phyloP scores from a whole-genome alignment of 31 red algal species.

The Pterothamnion heteromorphum region DNA sequence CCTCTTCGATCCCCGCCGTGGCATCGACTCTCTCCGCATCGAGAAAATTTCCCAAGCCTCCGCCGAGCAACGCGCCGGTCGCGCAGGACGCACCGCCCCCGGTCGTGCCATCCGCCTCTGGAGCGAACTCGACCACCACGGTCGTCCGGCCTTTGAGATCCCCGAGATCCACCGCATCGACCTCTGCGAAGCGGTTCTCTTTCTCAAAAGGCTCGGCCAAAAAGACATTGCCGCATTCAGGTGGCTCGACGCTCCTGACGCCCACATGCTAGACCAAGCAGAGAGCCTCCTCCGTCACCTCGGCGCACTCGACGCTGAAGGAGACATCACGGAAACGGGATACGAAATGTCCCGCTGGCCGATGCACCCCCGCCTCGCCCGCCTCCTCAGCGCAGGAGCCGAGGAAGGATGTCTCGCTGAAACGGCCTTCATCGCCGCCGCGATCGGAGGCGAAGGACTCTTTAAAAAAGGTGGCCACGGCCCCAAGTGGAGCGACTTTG shows the following conservation, averaged over 20 bases:
- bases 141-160: no score
- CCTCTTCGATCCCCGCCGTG: slow-evolving; percentile 81
- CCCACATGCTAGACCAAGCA: slow-evolving; percentile 71
- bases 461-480: not conserved
- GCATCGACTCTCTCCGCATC: slow-evolving; percentile 92
- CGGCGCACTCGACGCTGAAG: slow-evolving; percentile 85
- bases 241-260: slow-evolving; percentile 90
- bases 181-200: slow-evolving; percentile 73
- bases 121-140: no score
- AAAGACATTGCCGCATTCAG: slow-evolving; percentile 88
- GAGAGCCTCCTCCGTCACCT: slow-evolving; percentile 76
- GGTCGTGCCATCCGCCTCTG: no score
- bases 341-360: slow-evolving; percentile 84
- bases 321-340: slow-evolving; percentile 74
- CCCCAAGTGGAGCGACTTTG: not conserved
- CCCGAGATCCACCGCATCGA: slow-evolving; percentile 88
- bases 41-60: slow-evolving; percentile 84
- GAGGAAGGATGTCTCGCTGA: slow-evolving; percentile 68
- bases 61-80: slow-evolving; percentile 79
- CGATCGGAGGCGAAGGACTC: not conserved
- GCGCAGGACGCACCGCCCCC: slow-evolving; percentile 89
- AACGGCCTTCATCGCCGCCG: not conserved
- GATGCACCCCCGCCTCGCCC: slow-evolving; percentile 79
- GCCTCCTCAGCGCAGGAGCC: slow-evolving; percentile 86
- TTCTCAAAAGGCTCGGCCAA: slow-evolving; percentile 84